These are phyloP conservation scores for Stropharia rugosoannulata DNA, from an alignment of 768 basidiomycete genomes.

Conservation along the genomic window DNA sequence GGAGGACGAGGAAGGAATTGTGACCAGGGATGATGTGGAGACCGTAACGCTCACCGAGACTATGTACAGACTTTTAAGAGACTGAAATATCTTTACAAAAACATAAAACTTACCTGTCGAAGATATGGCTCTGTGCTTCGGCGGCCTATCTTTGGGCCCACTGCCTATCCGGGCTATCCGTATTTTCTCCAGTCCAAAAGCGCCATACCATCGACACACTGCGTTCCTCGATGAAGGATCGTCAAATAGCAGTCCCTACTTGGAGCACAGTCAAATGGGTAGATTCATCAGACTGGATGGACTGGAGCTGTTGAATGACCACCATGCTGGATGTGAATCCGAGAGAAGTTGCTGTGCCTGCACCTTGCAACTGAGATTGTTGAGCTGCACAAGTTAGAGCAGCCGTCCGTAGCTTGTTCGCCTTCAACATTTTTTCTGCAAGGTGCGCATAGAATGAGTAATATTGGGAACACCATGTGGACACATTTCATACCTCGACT, in stretches of 20 bases:
- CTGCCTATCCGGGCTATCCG: constrained; percentile 56
- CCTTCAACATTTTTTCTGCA: constrained; percentile 92
- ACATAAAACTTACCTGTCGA: constrained; percentile 53
- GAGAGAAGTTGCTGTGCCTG: constrained; percentile 88
- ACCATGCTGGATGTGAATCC: constrained; percentile 59
- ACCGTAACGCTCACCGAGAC: constrained; percentile 80
- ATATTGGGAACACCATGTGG: neutral
- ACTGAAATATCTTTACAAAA: too few species aligned
- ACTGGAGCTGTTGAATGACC: constrained; percentile 59
- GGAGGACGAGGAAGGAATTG: constrained; percentile 79
- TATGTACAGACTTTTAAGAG: too few species aligned
- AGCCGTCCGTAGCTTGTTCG: constrained; percentile 87
- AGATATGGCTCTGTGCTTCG: constrained; percentile 91
- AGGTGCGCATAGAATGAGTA: constrained; percentile 3
- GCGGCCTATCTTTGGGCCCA: constrained; percentile 89
- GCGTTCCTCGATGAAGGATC: constrained; percentile 81
- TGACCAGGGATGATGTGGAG: constrained; percentile 80
- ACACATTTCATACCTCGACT: constrained; percentile 68
- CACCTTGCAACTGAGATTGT: constrained; percentile 43
- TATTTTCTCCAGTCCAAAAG: constrained; percentile 64
- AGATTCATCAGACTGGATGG: constrained; percentile 61
- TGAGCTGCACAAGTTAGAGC: constrained; percentile 78
- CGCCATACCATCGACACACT: constrained; percentile 84
- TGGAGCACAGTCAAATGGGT: constrained; percentile 57
- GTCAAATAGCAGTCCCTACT: constrained; percentile 24